phyloP scores from a whole-genome alignment of 2,329 filamentous ascomycete genomes.

The Aureobasidium pullulans region DNA sequence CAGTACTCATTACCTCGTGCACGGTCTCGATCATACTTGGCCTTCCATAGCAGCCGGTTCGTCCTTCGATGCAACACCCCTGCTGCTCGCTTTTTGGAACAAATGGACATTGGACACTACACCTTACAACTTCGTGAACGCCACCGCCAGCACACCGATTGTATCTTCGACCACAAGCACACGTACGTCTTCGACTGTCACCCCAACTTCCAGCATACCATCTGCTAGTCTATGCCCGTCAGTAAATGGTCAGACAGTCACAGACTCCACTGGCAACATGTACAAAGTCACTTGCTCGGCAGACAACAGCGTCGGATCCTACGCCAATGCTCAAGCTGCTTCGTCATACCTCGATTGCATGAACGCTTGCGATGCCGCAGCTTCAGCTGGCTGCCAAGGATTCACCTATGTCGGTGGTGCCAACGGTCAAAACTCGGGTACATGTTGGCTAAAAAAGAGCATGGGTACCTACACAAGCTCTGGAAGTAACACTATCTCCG shows the following conservation, averaged over 20 bases:
- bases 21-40: constrained; percentile 36
- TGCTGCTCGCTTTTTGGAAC: constrained; percentile 21
- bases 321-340: constrained; percentile 9
- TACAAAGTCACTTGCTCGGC: constrained; percentile 15
- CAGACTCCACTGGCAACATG: not conserved
- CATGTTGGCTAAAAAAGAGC: constrained; percentile 19
- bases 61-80: constrained; percentile 18
- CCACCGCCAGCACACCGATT: not conserved
- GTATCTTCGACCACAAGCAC: not conserved
- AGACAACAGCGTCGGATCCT: constrained; percentile 14
- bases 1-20: constrained; percentile 33
- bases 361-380: constrained; percentile 14
- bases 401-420: constrained; percentile 17
- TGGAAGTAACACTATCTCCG: constrained; percentile 15
- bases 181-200: constrained; percentile 6
- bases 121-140: constrained; percentile 12
- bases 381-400: constrained; percentile 10
- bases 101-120: constrained; percentile 17
- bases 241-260: not conserved
- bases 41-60: constrained; percentile 23
- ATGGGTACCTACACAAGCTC: constrained; percentile 9
- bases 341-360: constrained; percentile 16
- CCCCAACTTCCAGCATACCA: constrained; percentile 13
- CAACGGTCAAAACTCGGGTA: constrained; percentile 19
- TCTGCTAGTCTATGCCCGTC: constrained; percentile 14